Conservation (phyloP, 345 rosid species). For the Gossypium australe region DNA sequence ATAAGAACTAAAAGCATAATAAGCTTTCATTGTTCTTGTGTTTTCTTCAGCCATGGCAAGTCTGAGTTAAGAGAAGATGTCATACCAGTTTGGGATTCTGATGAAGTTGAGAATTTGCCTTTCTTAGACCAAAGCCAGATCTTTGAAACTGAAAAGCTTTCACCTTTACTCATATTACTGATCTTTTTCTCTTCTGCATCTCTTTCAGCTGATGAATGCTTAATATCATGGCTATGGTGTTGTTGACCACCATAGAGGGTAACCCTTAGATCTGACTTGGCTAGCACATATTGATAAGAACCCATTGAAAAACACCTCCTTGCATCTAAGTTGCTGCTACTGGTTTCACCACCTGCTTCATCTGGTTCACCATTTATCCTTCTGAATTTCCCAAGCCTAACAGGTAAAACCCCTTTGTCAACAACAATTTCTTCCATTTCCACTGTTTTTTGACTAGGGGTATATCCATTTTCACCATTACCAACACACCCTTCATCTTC, state of each 20-base stretch:
- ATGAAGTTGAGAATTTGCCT: constrained; percentile 45
- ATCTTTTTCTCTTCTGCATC: constrained; percentile 54
- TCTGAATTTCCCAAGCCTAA: constrained; percentile 74
- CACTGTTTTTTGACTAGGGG: constrained; percentile 35
- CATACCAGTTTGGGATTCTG: constrained; percentile 37
- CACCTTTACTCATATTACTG: constrained; percentile 58
- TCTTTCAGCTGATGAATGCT: constrained; percentile 28
- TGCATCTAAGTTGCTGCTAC: constrained; percentile 77
- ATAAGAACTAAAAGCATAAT: constrained; percentile 14
- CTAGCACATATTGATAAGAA: constrained; percentile 75
- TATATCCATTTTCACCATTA: not conserved
- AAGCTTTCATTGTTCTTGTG: constrained; percentile 37
- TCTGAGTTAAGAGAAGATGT: constrained; percentile 61
- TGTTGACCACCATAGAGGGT: constrained; percentile 25
- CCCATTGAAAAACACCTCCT: constrained; percentile 90
- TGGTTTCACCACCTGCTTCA: constrained; percentile 64
- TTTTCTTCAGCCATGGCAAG: constrained; percentile 57
- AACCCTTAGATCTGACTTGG: constrained; percentile 57
- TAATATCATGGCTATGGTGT: constrained; percentile 12
- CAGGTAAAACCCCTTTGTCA: constrained; percentile 66
- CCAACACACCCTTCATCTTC: constrained; percentile 46
- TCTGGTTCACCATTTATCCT: constrained; percentile 33
- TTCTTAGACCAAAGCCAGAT: constrained; percentile 94
- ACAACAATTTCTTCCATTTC: constrained; percentile 59
- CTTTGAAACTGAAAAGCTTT: constrained; percentile 79